phyloP scores from a whole-genome alignment of 371 early-diverging fungal genomes.

The Batrachochytrium dendrobatidis region DNA sequence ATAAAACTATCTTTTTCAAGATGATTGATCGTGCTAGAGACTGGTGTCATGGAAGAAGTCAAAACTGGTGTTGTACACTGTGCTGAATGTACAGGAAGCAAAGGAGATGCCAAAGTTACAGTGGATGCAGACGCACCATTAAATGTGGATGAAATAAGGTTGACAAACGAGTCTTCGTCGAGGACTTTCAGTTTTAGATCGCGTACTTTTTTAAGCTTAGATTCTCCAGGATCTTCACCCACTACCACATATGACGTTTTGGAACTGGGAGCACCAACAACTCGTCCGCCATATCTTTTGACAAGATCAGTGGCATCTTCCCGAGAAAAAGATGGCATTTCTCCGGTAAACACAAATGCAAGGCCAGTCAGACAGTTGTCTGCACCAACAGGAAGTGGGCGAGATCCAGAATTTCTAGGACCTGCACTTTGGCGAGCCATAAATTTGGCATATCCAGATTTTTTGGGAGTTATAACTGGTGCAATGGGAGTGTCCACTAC shows the following conservation, averaged over 20 bases:
- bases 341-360: constrained; percentile 93
- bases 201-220: constrained; percentile 84
- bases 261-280: constrained; percentile 76
- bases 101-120: background rate
- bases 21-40: no score
- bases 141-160: constrained; percentile 68
- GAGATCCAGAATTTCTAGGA: constrained; percentile 61
- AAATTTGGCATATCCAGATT: constrained; percentile 5
- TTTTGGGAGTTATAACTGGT: background rate
- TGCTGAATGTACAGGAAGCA: no score
- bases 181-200: constrained; percentile 62
- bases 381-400: constrained; percentile 69
- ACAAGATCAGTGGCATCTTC: constrained; percentile 75
- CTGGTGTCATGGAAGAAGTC: no score
- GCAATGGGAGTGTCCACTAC: background rate
- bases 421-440: constrained; percentile 29
- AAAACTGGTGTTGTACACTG: no score
- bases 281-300: constrained; percentile 87
- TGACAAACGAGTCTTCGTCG: constrained; percentile 85
- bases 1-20: no score
- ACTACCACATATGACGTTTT: constrained; percentile 88
- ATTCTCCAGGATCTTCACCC: constrained; percentile 89
- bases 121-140: no score
- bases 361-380: constrained; percentile 69
- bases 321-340: constrained; percentile 66